Evolutionary conservation across 768 basidiomycete species (phyloP).

Genomic region (Strobilomyces echinocephalus): DNA sequence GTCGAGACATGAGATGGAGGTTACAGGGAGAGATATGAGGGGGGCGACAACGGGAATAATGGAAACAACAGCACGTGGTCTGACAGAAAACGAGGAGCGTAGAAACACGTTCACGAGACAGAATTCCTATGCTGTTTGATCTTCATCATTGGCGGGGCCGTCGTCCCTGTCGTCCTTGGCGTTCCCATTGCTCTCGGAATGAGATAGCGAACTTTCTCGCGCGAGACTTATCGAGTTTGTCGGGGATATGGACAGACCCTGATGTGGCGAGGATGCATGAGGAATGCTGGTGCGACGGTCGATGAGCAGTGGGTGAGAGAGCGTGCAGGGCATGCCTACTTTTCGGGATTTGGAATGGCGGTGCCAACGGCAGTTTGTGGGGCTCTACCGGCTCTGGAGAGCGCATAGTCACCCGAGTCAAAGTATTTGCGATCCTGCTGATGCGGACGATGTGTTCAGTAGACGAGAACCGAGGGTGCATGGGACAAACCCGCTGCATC

Average conservation of each 20-base stretch:
- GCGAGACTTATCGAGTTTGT: conserved; percentile 63
- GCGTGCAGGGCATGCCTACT: conserved; percentile 48
- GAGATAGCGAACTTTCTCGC: conserved; percentile 51
- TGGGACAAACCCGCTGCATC: conserved; percentile 80
- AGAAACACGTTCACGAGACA: not conserved
- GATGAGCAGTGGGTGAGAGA: not conserved
- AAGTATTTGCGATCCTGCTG: conserved; percentile 96
- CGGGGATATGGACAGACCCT: conserved; percentile 67
- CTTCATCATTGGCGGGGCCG: conserved; percentile 6
- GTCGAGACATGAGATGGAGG: conserved; percentile 13
- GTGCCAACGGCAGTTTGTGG: conserved; percentile 89
- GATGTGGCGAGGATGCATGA: conserved; percentile 72
- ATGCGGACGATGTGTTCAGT: conserved; percentile 6
- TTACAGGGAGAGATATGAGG: conserved; percentile 17
- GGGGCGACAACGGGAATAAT: conserved; percentile 18
- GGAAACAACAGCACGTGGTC: conserved; percentile 11
- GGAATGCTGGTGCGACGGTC: conserved; percentile 60
- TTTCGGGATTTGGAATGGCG: conserved; percentile 96
- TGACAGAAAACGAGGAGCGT: conserved; percentile 1
- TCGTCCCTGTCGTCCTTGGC: conserved; percentile 16
- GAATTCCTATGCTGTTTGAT: conserved; percentile 11
- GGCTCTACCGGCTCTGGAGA: conserved; percentile 92
- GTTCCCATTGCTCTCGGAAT: conserved; percentile 20
- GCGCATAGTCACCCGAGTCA: conserved; percentile 97
- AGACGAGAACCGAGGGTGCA: conserved; percentile 1